Percentiles rank a stretch among this genome's conserved stretches.
Conservation (phyloP, 306 rosid genomes). For the Betula pendula region DNA sequence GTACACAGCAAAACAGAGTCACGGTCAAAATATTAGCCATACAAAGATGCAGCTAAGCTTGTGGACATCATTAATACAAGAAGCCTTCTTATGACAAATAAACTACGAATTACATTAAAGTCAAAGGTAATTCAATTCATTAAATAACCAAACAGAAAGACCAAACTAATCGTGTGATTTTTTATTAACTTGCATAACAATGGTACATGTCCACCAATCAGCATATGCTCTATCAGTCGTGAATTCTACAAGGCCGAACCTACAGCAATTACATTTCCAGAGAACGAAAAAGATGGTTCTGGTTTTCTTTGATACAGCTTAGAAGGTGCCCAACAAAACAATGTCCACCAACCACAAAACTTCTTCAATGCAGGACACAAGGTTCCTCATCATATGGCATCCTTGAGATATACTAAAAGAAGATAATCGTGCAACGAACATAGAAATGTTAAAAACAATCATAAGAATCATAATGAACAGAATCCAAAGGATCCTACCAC, state of each 20-base stretch:
- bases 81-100: slow-evolving; percentile 26
- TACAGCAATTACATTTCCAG: slow-evolving; percentile 70
- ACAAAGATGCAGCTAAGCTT: slow-evolving; percentile 13
- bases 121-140: slow-evolving; percentile 37
- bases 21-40: slow-evolving; percentile 22
- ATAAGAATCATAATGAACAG: slow-evolving; percentile 75
- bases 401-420: slow-evolving; percentile 56
- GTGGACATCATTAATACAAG: slow-evolving; percentile 28
- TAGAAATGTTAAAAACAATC: slow-evolving; percentile 60
- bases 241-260: slow-evolving; percentile 67
- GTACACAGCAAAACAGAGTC: slow-evolving; percentile 12
- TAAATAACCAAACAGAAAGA: slow-evolving; percentile 32
- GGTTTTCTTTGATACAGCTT: slow-evolving; percentile 54
- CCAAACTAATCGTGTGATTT: slow-evolving; percentile 55
- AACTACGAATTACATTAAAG: slow-evolving; percentile 31
- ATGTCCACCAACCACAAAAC: slow-evolving; percentile 57
- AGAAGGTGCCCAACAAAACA: slow-evolving; percentile 46
- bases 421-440: slow-evolving; percentile 47
- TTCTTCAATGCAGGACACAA: slow-evolving; percentile 54
- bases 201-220: slow-evolving; percentile 78
- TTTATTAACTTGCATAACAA: slow-evolving; percentile 71
- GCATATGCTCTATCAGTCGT: slow-evolving; percentile 66
- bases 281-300: slow-evolving; percentile 48
- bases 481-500: slow-evolving; percentile 54
- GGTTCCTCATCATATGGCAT: slow-evolving; percentile 53